Evolutionary conservation across 129 eudicot species (phyloP).

Genomic region (Centella asiatica): DNA sequence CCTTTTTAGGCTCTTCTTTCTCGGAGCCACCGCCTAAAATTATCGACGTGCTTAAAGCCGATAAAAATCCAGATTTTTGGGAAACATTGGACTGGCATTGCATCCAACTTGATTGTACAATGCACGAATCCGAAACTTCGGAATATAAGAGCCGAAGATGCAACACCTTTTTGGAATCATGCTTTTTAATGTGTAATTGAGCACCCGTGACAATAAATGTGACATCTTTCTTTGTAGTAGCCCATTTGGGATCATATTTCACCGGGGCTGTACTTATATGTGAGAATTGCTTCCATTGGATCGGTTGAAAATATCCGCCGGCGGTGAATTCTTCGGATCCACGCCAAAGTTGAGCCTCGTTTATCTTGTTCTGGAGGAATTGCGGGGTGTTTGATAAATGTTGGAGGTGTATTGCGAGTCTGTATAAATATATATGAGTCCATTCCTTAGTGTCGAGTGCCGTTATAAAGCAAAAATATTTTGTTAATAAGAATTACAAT

Average conservation of each 20-base stretch:
- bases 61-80: conserved; percentile 40
- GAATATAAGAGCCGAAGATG: conserved; percentile 73
- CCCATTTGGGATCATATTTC: conserved; percentile 57
- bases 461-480: background rate
- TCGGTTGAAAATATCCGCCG: conserved; percentile 46
- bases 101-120: conserved; percentile 62
- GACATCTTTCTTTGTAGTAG: conserved; percentile 8
- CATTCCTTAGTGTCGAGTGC: background rate
- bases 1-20: conserved; percentile 33
- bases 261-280: conserved; percentile 74
- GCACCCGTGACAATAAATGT: conserved; percentile 85
- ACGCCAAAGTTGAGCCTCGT: conserved; percentile 43
- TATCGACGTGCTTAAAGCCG: conserved; percentile 40
- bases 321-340: conserved; percentile 54
- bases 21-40: conserved; percentile 23
- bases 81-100: conserved; percentile 34
- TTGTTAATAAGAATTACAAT: background rate
- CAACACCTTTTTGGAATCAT: conserved; percentile 41
- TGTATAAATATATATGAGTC: conserved; percentile 10
- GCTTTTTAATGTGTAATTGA: conserved; percentile 54
- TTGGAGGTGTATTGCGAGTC: conserved; percentile 82
- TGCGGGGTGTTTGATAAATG: conserved; percentile 64
- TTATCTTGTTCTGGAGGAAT: conserved; percentile 42
- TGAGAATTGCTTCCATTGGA: conserved; percentile 68
- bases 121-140: conserved; percentile 34